Evolutionary conservation across 805 yeast species (phyloP).

Genomic region (Barnettozyma vustinii): DNA sequence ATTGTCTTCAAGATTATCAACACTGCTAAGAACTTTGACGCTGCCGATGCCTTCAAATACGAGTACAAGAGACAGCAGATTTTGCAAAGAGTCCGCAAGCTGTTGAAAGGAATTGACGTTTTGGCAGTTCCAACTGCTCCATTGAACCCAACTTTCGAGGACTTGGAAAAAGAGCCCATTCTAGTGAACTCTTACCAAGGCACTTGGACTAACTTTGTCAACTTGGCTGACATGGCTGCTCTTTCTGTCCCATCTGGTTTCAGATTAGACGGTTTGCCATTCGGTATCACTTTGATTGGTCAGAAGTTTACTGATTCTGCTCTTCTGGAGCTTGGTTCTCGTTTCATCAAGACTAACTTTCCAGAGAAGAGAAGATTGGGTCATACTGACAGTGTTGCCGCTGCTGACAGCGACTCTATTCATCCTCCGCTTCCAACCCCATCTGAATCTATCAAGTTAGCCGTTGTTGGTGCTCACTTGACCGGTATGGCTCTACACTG

Average conservation of each 20-base stretch:
- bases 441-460: constrained; percentile 41
- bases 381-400: constrained; percentile 31
- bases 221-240: constrained; percentile 89
- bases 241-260: constrained; percentile 90
- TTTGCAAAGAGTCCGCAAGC: constrained; percentile 52
- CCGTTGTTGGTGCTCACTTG: constrained; percentile 96
- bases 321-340: constrained; percentile 72
- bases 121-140: constrained; percentile 93
- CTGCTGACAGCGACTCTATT: constrained; percentile 38
- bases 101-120: constrained; percentile 62
- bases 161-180: constrained; percentile 73
- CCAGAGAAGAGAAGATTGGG: constrained; percentile 54
- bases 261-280: constrained; percentile 81
- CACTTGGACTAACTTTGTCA: constrained; percentile 96
- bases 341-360: constrained; percentile 49
- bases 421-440: constrained; percentile 39
- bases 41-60: constrained; percentile 76
- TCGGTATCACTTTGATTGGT: constrained; percentile 83
- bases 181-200: constrained; percentile 87
- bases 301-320: constrained; percentile 86
- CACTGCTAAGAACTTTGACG: constrained; percentile 73
- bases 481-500: constrained; percentile 86
- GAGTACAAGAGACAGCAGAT: constrained; percentile 86
- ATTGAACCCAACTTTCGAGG: constrained; percentile 74
- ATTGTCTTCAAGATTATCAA: constrained; percentile 71